Percentiles rank a stretch among this genome's conserved stretches.
phyloP scores from a whole-genome alignment of 495 filamentous ascomycete species.

The Clavariopsis aquatica region DNA sequence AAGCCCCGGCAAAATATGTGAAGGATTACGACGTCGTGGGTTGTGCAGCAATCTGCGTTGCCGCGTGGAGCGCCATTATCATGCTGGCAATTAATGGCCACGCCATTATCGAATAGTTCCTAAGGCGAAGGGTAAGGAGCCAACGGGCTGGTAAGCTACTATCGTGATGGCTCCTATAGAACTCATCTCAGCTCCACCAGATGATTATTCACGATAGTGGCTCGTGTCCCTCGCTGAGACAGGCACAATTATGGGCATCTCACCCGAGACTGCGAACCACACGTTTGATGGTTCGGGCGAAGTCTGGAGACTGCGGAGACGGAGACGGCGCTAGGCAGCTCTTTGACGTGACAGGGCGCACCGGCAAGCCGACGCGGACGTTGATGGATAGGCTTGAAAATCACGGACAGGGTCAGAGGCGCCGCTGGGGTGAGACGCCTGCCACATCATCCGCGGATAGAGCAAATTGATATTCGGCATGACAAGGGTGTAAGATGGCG shows the following conservation, averaged over 20 bases:
- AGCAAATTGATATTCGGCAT: slow-evolving; percentile 7
- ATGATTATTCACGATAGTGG: background rate
- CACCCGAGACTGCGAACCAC: background rate
- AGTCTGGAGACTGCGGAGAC: background rate
- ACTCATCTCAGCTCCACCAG: background rate
- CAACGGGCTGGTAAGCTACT: background rate
- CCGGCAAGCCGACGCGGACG: slow-evolving; percentile 30
- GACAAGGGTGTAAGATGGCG: slow-evolving; percentile 8
- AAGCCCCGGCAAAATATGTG: slow-evolving; percentile 27
- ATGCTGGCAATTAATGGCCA: slow-evolving; percentile 1
- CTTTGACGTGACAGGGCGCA: background rate
- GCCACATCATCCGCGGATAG: slow-evolving; percentile 1
- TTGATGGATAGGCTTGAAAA: slow-evolving; percentile 10
- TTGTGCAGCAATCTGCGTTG: slow-evolving; percentile 14
- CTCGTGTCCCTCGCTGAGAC: background rate
- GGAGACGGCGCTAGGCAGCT: slow-evolving; percentile 5
- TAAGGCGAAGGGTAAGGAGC: background rate
- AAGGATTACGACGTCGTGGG: slow-evolving; percentile 21
- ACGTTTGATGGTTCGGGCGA: background rate
- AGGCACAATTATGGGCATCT: background rate
- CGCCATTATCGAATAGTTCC: background rate
- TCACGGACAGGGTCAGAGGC: background rate
- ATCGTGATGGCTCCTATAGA: background rate
- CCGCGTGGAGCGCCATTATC: slow-evolving; percentile 32
- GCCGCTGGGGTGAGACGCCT: slow-evolving; percentile 1